Percentiles rank a stretch among this genome's conserved stretches.
phyloP scores from a whole-genome alignment of 2,329 filamentous ascomycete genomes.

The Thielaviopsis punctulata region DNA sequence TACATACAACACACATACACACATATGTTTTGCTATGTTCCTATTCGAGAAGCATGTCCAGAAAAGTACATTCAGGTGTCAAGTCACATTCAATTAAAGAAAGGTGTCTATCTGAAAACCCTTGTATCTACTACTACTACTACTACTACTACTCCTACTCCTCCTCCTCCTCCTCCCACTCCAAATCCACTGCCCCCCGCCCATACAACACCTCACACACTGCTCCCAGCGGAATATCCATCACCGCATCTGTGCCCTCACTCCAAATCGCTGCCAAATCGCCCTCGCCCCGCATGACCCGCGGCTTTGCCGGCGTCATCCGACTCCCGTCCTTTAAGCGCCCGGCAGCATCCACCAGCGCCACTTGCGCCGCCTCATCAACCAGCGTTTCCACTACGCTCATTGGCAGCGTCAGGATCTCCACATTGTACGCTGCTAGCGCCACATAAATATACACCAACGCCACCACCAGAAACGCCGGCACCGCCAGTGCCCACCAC shows the following conservation, averaged over 20 bases:
- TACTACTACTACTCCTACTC: no score
- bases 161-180: not conserved
- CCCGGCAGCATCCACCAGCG: constrained; percentile 60
- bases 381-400: constrained; percentile 74
- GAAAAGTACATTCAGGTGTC: no score
- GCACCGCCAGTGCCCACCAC: constrained; percentile 93
- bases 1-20: no score
- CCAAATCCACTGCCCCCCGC: constrained; percentile 17
- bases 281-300: constrained; percentile 18
- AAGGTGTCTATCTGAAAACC: no score
- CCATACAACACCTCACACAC: constrained; percentile 93
- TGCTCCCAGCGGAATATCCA: constrained; percentile 89
- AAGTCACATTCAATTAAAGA: no score
- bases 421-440: constrained; percentile 76
- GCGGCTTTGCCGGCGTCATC: constrained; percentile 22
- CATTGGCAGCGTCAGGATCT: constrained; percentile 69
- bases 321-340: constrained; percentile 23
- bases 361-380: constrained; percentile 75
- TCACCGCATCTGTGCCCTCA: constrained; percentile 84
- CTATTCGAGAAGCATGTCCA: no score
- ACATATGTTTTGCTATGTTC: no score
- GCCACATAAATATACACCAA: constrained; percentile 90
- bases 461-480: constrained; percentile 74
- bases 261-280: constrained; percentile 58
- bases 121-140: no score